Evolutionary conservation across 2,329 filamentous ascomycete genomes (phyloP), one percentile per base, ranked within the genome.

Genomic region (Pseudomassariella vexata): DNA sequence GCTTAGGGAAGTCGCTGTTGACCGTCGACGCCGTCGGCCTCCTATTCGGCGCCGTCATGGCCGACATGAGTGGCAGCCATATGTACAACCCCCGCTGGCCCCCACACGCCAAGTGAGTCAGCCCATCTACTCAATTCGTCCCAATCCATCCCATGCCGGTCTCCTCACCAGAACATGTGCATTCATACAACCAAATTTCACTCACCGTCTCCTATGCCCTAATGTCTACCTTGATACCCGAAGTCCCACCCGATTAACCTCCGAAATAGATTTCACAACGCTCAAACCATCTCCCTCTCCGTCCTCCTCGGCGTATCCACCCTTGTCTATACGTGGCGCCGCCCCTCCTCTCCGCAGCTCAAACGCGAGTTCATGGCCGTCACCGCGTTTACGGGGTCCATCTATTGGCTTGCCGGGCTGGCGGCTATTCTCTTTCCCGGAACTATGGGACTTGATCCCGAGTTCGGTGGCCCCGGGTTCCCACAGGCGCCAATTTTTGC

Each of bases 61-160:
- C 59, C 8, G 62, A 66, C 39, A 60, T 53, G 41, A 53, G 55
- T 41, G 44, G 55, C 34, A 63, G 61, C 6, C 63, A 66, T 39
- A 59, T 64, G 31, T 57, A 55, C 42, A 66, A 66, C 38, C 57
- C 62, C 5, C 52, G 56, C 24, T 66, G 62, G 62, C 55, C 61
- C n/a, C 63, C 62, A 3, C 63, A 66, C 35, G 63, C 63, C 5
- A 66, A 63, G 62, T 65, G 34, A 36, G 53, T 47, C 19, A 9
- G 11, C 11, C 12, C 20, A 18, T 22, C 5, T 32, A 26, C 9
- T 20, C 19, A 12, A 15, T 24, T 19, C 27, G 9, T 24, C 21
- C 4, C 15, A 22, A 19, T 19, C 16, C 5, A n/a, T 33, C 23
- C 16, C 21, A 26, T 19, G 7, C 15, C 8, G n/a, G n/a, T n/a